These are phyloP conservation scores for Colletotrichum spinosum DNA, from an alignment of 2,329 filamentous ascomycete genomes.

Conservation along the genomic window DNA sequence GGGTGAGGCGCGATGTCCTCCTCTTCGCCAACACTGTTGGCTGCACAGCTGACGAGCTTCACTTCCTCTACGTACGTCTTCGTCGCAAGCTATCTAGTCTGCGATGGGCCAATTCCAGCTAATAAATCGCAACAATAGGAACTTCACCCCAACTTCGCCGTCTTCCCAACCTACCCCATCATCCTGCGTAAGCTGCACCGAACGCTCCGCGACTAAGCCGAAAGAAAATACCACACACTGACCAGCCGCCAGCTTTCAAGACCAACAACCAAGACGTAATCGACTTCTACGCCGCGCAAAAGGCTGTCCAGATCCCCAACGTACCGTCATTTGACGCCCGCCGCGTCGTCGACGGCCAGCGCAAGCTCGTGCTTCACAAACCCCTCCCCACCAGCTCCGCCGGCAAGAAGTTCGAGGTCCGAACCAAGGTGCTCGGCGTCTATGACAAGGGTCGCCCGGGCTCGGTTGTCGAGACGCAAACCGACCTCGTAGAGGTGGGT, in stretches of 20 bases:
- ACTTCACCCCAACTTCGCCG: slow-evolving; percentile 85
- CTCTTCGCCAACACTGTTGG: slow-evolving; percentile 94
- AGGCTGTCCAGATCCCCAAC: slow-evolving; percentile 75
- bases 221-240: neutral
- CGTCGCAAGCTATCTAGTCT: neutral
- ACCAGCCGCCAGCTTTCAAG: slow-evolving; percentile 73
- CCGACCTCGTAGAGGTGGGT: slow-evolving; percentile 77
- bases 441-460: slow-evolving; percentile 91
- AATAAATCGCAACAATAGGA: slow-evolving; percentile 65
- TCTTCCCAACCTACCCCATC: slow-evolving; percentile 90
- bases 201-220: neutral
- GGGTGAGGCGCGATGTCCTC: slow-evolving; percentile 88
- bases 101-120: slow-evolving; percentile 1
- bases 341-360: slow-evolving; percentile 86
- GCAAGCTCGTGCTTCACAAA: slow-evolving; percentile 81
- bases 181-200: slow-evolving; percentile 72
- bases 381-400: slow-evolving; percentile 78
- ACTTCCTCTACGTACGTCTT: slow-evolving; percentile 84
- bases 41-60: slow-evolving; percentile 85
- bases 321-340: slow-evolving; percentile 81
- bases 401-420: slow-evolving; percentile 80
- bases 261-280: slow-evolving; percentile 79
- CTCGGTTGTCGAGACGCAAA: slow-evolving; percentile 84
- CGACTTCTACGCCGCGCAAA: slow-evolving; percentile 83
- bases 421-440: slow-evolving; percentile 83